phyloP scores from a whole-genome alignment of 2,329 filamentous ascomycete genomes.

The Paecilomyces sp. region DNA sequence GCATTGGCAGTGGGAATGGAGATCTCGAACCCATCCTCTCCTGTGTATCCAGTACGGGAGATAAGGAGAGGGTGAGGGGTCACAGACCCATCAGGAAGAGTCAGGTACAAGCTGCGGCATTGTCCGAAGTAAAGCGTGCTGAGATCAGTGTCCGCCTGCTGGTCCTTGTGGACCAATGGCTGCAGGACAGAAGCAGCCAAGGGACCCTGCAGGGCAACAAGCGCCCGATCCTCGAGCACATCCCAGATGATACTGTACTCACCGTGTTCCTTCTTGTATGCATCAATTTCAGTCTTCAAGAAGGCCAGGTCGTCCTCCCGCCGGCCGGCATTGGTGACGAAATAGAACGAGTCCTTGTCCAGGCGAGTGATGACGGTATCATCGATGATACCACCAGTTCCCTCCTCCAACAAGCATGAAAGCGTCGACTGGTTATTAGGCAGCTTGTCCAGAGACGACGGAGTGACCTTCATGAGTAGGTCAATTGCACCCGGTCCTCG shows the following conservation, averaged over 20 bases:
- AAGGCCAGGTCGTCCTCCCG: conserved; percentile 81
- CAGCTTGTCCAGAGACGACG: conserved; percentile 61
- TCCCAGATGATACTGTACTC: conserved; percentile 57
- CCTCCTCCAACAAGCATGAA: conserved; percentile 72
- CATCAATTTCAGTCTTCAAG: conserved; percentile 60
- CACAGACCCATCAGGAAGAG: conserved; percentile 48
- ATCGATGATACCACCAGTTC: conserved; percentile 85
- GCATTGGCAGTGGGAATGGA: conserved; percentile 66
- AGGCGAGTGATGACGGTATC: conserved; percentile 85
- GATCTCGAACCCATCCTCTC: conserved; percentile 97
- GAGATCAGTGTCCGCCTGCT: conserved; percentile 45
- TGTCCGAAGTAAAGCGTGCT: conserved; percentile 75
- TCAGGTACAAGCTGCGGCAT: conserved; percentile 59
- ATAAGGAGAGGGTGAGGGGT: conserved; percentile 57
- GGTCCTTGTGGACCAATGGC: conserved; percentile 49
- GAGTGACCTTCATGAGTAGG: conserved; percentile 80
- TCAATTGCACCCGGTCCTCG: conserved; percentile 70
- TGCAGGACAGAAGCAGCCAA: conserved; percentile 63
- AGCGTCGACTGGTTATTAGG: conserved; percentile 66
- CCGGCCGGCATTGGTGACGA: conserved; percentile 92
- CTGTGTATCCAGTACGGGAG: conserved; percentile 88
- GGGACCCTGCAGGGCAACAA: conserved; percentile 87
- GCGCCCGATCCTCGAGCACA: conserved; percentile 63
- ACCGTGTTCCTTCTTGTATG: conserved; percentile 50
- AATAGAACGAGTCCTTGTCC: conserved; percentile 69